A percentile compares a stretch with the other conserved stretches of the same genome.
phyloP scores from a whole-genome alignment of 1,284 basidiomycete genomes.

The Ganoderma lingzhi region DNA sequence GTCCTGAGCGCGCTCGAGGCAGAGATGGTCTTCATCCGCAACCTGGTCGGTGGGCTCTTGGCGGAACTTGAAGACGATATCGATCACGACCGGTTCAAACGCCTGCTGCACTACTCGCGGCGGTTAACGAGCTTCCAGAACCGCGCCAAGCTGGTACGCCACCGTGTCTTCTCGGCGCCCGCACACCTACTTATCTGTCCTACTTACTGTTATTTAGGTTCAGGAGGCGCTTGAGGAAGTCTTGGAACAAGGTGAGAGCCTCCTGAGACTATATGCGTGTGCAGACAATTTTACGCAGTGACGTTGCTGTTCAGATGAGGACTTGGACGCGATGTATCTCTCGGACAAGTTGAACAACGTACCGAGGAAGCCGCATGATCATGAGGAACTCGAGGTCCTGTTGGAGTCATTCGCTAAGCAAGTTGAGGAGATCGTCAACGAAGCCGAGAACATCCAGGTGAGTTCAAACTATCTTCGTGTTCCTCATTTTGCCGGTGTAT shows the following conservation, averaged over 20 bases:
- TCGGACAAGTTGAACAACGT: slow-evolving; percentile 76
- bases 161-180: background rate
- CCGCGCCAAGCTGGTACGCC: slow-evolving; percentile 76
- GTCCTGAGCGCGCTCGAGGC: slow-evolving; percentile 91
- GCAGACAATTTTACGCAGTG: slow-evolving; percentile 8
- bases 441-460: slow-evolving; percentile 89
- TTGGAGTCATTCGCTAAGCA: slow-evolving; percentile 96
- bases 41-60: slow-evolving; percentile 87
- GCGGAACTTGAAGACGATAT: slow-evolving; percentile 94
- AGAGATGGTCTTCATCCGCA: slow-evolving; percentile 91
- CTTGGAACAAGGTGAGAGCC: slow-evolving; percentile 78
- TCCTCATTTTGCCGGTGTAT: background rate
- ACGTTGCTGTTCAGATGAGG: slow-evolving; percentile 72
- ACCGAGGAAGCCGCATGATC: slow-evolving; percentile 73
- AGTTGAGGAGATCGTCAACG: slow-evolving; percentile 94
- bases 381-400: slow-evolving; percentile 93
- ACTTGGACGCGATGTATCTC: slow-evolving; percentile 92
- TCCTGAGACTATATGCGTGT: background rate
- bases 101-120: slow-evolving; percentile 89
- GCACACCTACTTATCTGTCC: background rate
- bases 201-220: slow-evolving; percentile 58
- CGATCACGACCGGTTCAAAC: slow-evolving; percentile 91
- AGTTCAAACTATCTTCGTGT: slow-evolving; percentile 30
- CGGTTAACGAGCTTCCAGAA: slow-evolving; percentile 89
- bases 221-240: slow-evolving; percentile 91